phyloP scores from a whole-genome alignment of 345 rosid species.

The Excoecaria cochinchinensis region DNA sequence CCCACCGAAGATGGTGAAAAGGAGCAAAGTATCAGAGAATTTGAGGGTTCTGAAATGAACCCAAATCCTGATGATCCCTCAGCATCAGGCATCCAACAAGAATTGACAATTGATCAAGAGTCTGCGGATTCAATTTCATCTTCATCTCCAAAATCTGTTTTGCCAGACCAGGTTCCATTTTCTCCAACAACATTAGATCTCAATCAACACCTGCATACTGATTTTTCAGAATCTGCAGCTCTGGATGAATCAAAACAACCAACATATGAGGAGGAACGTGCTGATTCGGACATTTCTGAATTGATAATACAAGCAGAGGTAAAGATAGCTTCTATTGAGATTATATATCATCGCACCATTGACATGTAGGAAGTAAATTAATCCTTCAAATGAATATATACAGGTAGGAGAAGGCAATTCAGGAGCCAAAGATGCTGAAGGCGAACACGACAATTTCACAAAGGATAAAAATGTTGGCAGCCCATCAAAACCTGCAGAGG shows the following conservation, averaged over 20 bases:
- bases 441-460: conserved; percentile 17
- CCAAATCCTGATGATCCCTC: conserved; percentile 22
- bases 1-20: neutral
- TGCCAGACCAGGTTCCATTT: conserved; percentile 27
- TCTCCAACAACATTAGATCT: conserved; percentile 24
- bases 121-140: conserved; percentile 30
- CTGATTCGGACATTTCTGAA: no score
- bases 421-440: conserved; percentile 17
- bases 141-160: conserved; percentile 51
- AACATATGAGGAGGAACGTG: no score
- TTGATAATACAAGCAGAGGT: no score
- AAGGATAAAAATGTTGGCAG: conserved; percentile 12
- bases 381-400: no score
- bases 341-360: no score
- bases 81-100: conserved; percentile 15
- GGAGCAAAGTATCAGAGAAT: conserved; percentile 24
- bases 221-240: conserved; percentile 8
- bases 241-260: no score
- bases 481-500: conserved; percentile 20
- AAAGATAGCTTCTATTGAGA: no score
- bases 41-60: conserved; percentile 27
- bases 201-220: conserved; percentile 25
- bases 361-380: no score
- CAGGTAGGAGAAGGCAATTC: neutral
- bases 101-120: conserved; percentile 21